A percentile compares a stretch with the other conserved stretches of the same genome.
These are phyloP conservation scores for Cymodocea nodosa DNA, from an alignment of 116 monocot genomes.

Conservation along the genomic window DNA sequence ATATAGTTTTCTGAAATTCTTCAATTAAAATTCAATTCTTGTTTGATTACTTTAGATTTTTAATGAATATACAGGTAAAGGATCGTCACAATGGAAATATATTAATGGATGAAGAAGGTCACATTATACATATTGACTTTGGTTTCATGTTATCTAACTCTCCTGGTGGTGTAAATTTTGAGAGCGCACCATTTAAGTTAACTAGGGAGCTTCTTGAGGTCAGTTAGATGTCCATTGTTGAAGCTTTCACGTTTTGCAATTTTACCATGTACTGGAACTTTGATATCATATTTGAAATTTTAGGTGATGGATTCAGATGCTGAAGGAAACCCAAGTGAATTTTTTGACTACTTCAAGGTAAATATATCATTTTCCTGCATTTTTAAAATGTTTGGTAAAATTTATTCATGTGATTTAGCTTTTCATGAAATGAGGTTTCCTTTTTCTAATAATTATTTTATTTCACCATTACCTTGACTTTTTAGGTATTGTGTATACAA, in stretches of 20 bases:
- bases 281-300: neutral
- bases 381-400: no score
- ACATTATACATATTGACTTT: conserved; percentile 99
- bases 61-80: conserved; percentile 48
- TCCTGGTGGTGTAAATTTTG: conserved; percentile 98
- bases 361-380: no score
- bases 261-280: neutral
- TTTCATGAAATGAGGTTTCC: no score
- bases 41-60: neutral
- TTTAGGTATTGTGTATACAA: conserved; percentile 95
- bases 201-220: conserved; percentile 98
- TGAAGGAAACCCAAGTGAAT: conserved; percentile 95
- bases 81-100: conserved; percentile 99
- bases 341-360: conserved; percentile 98
- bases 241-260: neutral
- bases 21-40: neutral
- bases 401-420: no score
- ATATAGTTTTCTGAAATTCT: neutral
- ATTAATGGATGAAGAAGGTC: conserved; percentile 92
- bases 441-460: neutral
- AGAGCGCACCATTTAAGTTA: conserved; percentile 98
- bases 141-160: conserved; percentile 99
- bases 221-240: conserved; percentile 8
- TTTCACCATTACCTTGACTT: neutral
- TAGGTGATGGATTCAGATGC: conserved; percentile 99